phyloP scores from a whole-genome alignment of 148 eudicot genomes.

The Rheum nobile region DNA sequence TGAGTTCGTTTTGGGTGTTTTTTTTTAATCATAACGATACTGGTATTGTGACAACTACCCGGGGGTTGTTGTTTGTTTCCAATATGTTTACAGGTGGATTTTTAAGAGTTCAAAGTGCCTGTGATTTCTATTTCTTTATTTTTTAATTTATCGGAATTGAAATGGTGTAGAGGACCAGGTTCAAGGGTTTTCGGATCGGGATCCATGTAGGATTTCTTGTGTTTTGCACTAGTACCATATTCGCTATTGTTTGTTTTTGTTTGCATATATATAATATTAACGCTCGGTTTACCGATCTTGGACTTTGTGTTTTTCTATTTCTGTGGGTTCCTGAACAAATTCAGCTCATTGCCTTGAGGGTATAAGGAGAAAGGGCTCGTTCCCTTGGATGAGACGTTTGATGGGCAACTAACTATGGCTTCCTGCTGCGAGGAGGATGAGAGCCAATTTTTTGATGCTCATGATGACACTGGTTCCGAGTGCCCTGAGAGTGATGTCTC shows the following conservation, averaged over 20 bases:
- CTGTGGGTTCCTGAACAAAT: slow-evolving; percentile 21
- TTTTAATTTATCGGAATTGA: slow-evolving; percentile 8
- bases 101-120: background rate
- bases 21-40: slow-evolving; percentile 11
- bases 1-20: background rate
- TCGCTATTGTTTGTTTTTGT: slow-evolving; percentile 15
- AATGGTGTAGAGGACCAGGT: slow-evolving; percentile 26
- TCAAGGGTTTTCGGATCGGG: slow-evolving; percentile 58
- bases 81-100: background rate
- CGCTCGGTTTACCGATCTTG: slow-evolving; percentile 40
- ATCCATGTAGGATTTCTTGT: slow-evolving; percentile 61
- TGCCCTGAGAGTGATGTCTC: background rate
- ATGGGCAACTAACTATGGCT: slow-evolving; percentile 3
- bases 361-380: background rate
- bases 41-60: background rate
- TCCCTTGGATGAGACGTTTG: background rate
- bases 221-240: slow-evolving; percentile 21
- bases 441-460: slow-evolving; percentile 2
- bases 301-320: slow-evolving; percentile 33
- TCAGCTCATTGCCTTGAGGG: slow-evolving; percentile 25
- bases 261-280: slow-evolving; percentile 18
- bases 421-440: background rate
- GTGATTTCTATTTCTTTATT: background rate
- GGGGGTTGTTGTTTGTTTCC: background rate
- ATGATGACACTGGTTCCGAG: background rate